Evolutionary conservation across 768 basidiomycete species (phyloP).

Genomic region (Suillus paluster): DNA sequence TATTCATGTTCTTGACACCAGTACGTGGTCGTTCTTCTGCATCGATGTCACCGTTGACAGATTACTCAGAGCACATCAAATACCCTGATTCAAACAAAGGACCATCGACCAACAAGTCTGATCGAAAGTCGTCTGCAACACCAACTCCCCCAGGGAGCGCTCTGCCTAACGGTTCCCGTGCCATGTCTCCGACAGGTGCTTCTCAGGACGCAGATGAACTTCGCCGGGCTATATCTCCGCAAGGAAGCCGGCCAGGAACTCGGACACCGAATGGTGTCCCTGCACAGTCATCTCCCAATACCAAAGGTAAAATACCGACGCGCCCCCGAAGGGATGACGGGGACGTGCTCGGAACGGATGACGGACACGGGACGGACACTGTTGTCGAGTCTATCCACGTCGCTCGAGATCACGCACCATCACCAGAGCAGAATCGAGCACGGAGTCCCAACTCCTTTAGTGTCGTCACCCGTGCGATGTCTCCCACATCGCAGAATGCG

Average conservation of each 20-base stretch:
- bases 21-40: slow-evolving; percentile 51
- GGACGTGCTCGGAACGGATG: slow-evolving; percentile 47
- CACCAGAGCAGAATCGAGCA: slow-evolving; percentile 62
- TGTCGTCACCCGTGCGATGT: slow-evolving; percentile 56
- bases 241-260: slow-evolving; percentile 47
- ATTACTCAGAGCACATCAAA: slow-evolving; percentile 80
- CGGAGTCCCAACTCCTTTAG: slow-evolving; percentile 60
- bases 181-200: slow-evolving; percentile 66
- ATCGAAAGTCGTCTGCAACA: slow-evolving; percentile 53
- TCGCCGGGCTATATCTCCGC: slow-evolving; percentile 71
- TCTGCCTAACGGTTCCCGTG: slow-evolving; percentile 48
- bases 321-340: slow-evolving; percentile 53
- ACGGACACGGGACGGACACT: slow-evolving; percentile 52
- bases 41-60: slow-evolving; percentile 8
- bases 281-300: slow-evolving; percentile 12
- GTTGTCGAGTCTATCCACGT: slow-evolving; percentile 47
- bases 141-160: slow-evolving; percentile 37
- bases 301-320: slow-evolving; percentile 55
- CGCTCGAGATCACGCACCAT: slow-evolving; percentile 52
- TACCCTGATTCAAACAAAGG: slow-evolving; percentile 73
- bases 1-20: slow-evolving; percentile 94
- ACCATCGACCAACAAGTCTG: slow-evolving; percentile 31
- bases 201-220: slow-evolving; percentile 55
- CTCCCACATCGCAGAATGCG: slow-evolving; percentile 49
- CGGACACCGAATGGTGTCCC: slow-evolving; percentile 38